phyloP scores from a whole-genome alignment of 148 eudicot genomes.

The Persicaria tinctoria region DNA sequence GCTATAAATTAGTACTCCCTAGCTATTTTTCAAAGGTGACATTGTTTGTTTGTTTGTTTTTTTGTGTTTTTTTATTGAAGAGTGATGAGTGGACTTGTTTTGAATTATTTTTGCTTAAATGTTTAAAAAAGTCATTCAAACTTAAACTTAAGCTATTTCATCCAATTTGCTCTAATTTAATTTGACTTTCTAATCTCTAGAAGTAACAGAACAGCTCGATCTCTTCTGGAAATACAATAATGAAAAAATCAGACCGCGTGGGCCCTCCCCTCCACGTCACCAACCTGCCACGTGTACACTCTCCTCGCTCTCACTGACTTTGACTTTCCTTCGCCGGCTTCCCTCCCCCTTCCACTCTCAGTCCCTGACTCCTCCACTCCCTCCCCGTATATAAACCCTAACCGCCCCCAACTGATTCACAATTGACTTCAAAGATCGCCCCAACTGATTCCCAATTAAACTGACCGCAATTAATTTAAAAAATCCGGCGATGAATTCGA shows the following conservation, averaged over 20 bases:
- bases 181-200: too few species aligned
- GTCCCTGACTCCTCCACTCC: neutral
- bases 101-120: too few species aligned
- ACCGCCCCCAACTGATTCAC: neutral
- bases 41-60: too few species aligned
- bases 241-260: neutral
- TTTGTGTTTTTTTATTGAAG: too few species aligned
- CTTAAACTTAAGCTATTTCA: too few species aligned
- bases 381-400: neutral
- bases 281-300: conserved; percentile 4
- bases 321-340: neutral
- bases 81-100: too few species aligned
- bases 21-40: too few species aligned
- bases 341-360: neutral
- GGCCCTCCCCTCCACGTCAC: neutral
- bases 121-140: too few species aligned
- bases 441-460: neutral
- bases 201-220: too few species aligned
- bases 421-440: neutral
- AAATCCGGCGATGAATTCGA: neutral
- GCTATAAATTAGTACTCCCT: too few species aligned
- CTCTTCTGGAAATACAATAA: neutral
- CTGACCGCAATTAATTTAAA: neutral
- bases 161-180: too few species aligned
- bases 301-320: conserved; percentile 7